phyloP scores from a whole-genome alignment of 2,329 filamentous ascomycete genomes.

The Ophiocordyceps sinensis region DNA sequence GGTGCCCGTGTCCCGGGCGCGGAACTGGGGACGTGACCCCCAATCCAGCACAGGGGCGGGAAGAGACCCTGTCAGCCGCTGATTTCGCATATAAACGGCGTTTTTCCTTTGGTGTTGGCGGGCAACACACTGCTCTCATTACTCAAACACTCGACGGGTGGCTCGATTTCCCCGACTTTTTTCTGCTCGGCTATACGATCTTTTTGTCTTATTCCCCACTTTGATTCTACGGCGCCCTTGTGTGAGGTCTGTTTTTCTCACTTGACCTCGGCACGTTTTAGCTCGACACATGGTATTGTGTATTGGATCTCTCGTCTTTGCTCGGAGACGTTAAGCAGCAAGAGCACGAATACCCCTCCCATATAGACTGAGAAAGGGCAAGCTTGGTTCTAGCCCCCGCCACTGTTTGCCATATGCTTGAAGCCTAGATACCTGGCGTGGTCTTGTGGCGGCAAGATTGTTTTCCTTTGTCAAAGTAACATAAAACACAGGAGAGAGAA shows the following conservation, averaged over 20 bases:
- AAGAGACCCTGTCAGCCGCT: neutral
- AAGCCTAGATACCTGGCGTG: slow-evolving; percentile 13
- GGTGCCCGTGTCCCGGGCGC: neutral
- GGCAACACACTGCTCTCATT: slow-evolving; percentile 6
- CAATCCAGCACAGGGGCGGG: neutral
- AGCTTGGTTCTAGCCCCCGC: slow-evolving; percentile 7
- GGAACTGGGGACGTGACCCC: neutral
- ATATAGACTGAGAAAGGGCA: slow-evolving; percentile 21
- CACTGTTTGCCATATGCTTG: slow-evolving; percentile 11
- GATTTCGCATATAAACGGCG: slow-evolving; percentile 6
- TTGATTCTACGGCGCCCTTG: slow-evolving; percentile 8
- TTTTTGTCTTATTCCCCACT: slow-evolving; percentile 10
- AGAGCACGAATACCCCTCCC: slow-evolving; percentile 20
- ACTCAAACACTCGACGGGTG: slow-evolving; percentile 4
- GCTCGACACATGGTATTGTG: neutral
- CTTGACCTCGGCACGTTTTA: neutral
- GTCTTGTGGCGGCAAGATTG: too few species aligned
- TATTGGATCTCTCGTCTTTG: slow-evolving; percentile 3
- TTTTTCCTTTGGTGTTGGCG: slow-evolving; percentile 8
- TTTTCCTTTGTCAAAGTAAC: slow-evolving; percentile 16
- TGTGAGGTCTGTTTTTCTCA: neutral
- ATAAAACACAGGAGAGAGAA: slow-evolving; percentile 1
- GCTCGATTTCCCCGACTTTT: slow-evolving; percentile 10
- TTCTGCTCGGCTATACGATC: slow-evolving; percentile 13
- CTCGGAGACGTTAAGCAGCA: slow-evolving; percentile 9